Evolutionary conservation across 148 eudicot genomes (phyloP).

Genomic region (Rhododendron ferrugineum): DNA sequence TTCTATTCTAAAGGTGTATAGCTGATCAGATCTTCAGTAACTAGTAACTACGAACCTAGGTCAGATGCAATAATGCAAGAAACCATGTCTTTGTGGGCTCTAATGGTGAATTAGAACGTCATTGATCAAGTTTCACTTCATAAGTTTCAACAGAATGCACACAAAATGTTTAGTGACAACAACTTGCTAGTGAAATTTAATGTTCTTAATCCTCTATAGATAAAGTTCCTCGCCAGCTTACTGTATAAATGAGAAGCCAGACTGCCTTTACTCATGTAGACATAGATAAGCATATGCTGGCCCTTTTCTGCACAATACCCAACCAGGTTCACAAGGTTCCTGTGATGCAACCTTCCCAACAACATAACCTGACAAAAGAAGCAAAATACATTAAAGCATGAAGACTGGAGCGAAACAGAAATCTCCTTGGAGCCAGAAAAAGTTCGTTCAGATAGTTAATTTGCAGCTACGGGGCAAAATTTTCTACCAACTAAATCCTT

Average conservation of each 20-base stretch:
- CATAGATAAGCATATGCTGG: conserved; percentile 84
- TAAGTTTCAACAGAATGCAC: neutral
- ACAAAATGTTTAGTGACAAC: neutral
- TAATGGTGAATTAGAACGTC: neutral
- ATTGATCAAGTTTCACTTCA: neutral
- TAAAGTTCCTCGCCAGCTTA: conserved; percentile 32
- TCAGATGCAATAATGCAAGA: neutral
- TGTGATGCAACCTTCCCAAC: conserved; percentile 89
- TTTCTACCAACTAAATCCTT: neutral
- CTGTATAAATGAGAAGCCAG: conserved; percentile 85
- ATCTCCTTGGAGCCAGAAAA: neutral
- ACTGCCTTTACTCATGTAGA: conserved; percentile 88
- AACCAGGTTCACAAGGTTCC: conserved; percentile 92
- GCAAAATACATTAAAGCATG: neutral
- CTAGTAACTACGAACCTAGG: neutral
- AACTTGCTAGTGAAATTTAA: neutral
- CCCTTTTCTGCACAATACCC: conserved; percentile 96
- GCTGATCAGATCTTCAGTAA: neutral
- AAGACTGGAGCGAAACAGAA: neutral
- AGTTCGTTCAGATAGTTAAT: neutral
- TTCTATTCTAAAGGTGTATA: neutral
- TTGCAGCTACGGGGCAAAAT: neutral
- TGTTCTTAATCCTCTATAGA: neutral
- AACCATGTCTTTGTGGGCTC: neutral
- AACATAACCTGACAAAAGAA: conserved; percentile 64